Evolutionary conservation across 805 yeast species (phyloP), one percentile per base, ranked within the genome.

Genomic region (Sugiyamaella chiloensis): DNA sequence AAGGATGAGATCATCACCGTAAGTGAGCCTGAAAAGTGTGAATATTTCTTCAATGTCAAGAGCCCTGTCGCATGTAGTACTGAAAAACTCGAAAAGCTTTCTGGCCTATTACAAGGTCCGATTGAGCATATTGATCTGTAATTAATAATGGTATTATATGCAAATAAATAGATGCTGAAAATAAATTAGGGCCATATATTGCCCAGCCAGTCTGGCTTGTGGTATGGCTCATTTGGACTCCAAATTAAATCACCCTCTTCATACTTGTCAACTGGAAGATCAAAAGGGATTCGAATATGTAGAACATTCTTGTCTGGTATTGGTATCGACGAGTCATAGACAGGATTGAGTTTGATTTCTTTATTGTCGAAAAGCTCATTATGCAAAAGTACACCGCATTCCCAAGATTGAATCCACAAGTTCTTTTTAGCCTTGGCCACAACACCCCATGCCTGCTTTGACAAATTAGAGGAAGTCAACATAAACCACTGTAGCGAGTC

Each of bases 11-110:
- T 88, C 20, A 47, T 83, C n/a, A 63, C 79, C 2, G 95, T 91
- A 7, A 72, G 82, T 35, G 99, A 93, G 66, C 91, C 93, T 1
- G 95, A 90, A 55, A 87, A 84, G 62, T 93, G 99, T 67, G 83
- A 77, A 52, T 93, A 93, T 62, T 64, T 66, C 42, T 72, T 90
- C 54, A 69, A 56, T 43, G 61, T 60, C 45, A 27, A 36, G 14
- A 53, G 62, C 27, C 70, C 70, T 2, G 62, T 58, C 4, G 60
- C 57, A 21, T 65, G 70, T 36, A 26, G 16, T n/a, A 27, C 47
- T 11, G 20, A 48, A 48, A 24, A 43, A 14, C 20, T 43, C n/a
- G 40, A 43, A 24, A 21, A 26, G 20, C 27, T 26, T 12, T 19
- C 32, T 24, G 29, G 20, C 16, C 29, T 35, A 32, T 27, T 14